Percentiles rank a stretch among this genome's conserved stretches.
These are phyloP conservation scores for Posidonia oceanica DNA, from an alignment of 116 monocot species.

Conservation along the genomic window DNA sequence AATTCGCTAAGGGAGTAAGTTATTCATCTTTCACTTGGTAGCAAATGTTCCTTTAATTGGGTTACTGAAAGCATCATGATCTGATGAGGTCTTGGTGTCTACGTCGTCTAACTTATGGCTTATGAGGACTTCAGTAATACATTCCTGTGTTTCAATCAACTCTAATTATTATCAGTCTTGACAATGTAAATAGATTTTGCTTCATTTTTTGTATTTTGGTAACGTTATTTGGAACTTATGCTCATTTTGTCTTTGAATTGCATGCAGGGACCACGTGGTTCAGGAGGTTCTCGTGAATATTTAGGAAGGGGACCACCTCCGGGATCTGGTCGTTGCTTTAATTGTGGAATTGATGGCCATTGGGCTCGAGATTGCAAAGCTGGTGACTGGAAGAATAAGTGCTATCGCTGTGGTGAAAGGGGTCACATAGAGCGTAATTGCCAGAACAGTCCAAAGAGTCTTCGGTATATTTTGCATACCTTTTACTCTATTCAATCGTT, in stretches of 20 bases:
- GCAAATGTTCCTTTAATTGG: no score
- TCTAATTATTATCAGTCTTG: no score
- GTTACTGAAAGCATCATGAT: no score
- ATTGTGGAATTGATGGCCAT: conserved; percentile 96
- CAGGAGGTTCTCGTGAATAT: conserved; percentile 76
- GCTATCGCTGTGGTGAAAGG: conserved; percentile 96
- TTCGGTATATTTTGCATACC: conserved; percentile 22
- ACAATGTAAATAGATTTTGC: no score
- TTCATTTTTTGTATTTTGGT: no score
- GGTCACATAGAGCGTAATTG: conserved; percentile 96
- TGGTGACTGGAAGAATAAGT: conserved; percentile 98
- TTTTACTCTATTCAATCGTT: neutral
- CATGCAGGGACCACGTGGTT: conserved; percentile 73
- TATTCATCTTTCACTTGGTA: neutral
- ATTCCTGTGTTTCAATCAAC: no score
- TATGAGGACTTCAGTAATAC: neutral
- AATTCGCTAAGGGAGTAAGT: conserved; percentile 80
- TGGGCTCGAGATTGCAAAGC: conserved; percentile 98
- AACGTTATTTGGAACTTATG: no score
- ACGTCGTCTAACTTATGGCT: no score
- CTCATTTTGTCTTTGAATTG: neutral
- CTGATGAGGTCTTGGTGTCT: neutral
- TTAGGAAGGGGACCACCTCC: conserved; percentile 83
- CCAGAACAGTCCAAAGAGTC: conserved; percentile 79
- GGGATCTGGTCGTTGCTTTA: conserved; percentile 92